A percentile compares a stretch with the other conserved stretches of the same genome.
Conservation (phyloP, 164 flowering plant species). For the Chimonanthus praecox region DNA sequence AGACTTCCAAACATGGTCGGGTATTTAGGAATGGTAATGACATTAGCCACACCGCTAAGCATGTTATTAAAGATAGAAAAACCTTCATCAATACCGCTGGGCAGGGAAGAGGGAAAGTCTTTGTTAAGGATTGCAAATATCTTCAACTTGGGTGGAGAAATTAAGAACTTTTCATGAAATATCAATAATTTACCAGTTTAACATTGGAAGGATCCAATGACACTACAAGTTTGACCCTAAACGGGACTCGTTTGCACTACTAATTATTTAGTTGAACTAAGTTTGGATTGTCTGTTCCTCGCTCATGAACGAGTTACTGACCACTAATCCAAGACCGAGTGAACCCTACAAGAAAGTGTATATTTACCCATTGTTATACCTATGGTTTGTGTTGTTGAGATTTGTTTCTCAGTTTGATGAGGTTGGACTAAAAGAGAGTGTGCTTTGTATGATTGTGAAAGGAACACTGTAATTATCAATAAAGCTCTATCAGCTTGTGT, state of each 20-base stretch:
- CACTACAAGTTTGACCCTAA: neutral
- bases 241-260: neutral
- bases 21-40: neutral
- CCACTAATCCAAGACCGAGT: neutral
- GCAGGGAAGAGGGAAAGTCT: neutral
- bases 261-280: no score
- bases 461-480: neutral
- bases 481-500: neutral
- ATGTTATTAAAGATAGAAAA: neutral
- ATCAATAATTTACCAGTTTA: no score
- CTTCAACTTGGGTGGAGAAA: slow-evolving; percentile 25
- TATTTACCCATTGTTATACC: no score
- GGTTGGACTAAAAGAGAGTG: neutral
- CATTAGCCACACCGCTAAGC: neutral
- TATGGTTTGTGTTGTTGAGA: no score
- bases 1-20: neutral
- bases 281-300: neutral
- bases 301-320: neutral
- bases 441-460: neutral
- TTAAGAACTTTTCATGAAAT: slow-evolving; percentile 3
- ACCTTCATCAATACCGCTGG: neutral
- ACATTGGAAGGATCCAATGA: neutral
- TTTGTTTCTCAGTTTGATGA: no score
- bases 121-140: slow-evolving; percentile 1
- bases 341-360: neutral